Conservation (phyloP, 2,329 filamentous ascomycete genomes). For the Tolypocladium ovalisporum region DNA sequence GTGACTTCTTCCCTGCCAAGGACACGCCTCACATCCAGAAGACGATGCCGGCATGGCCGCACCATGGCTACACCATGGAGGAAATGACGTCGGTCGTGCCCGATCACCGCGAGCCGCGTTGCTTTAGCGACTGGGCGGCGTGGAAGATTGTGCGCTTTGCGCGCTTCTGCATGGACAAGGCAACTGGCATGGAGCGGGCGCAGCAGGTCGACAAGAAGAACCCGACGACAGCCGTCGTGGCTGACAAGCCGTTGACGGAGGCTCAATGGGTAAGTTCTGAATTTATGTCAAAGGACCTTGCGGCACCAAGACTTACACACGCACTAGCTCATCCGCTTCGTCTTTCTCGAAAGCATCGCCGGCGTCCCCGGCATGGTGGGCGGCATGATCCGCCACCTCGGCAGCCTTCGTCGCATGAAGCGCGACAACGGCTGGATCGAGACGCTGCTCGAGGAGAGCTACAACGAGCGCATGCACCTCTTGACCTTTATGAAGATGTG, state of each 20-base stretch:
- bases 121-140: slow-evolving; percentile 67
- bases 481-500: slow-evolving; percentile 89
- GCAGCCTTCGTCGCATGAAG: slow-evolving; percentile 74
- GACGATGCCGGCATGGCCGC: slow-evolving; percentile 57
- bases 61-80: slow-evolving; percentile 63
- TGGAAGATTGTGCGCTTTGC: slow-evolving; percentile 65
- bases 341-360: slow-evolving; percentile 91
- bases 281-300: background rate
- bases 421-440: slow-evolving; percentile 97
- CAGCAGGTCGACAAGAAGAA: slow-evolving; percentile 54
- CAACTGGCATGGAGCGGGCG: slow-evolving; percentile 61
- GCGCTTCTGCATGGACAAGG: slow-evolving; percentile 70
- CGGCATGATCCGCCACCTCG: slow-evolving; percentile 83
- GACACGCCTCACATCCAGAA: slow-evolving; percentile 50
- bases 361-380: slow-evolving; percentile 96
- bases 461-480: slow-evolving; percentile 90
- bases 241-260: slow-evolving; percentile 60
- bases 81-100: slow-evolving; percentile 68
- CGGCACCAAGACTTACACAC: background rate
- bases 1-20: slow-evolving; percentile 52
- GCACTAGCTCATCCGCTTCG: slow-evolving; percentile 62
- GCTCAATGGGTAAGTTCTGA: slow-evolving; percentile 58
- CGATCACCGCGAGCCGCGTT: slow-evolving; percentile 65
- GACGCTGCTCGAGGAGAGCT: slow-evolving; percentile 78
- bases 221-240: slow-evolving; percentile 42